Conservation (phyloP, 73 alveolate species). For the Symbiodinium pilosum region DNA sequence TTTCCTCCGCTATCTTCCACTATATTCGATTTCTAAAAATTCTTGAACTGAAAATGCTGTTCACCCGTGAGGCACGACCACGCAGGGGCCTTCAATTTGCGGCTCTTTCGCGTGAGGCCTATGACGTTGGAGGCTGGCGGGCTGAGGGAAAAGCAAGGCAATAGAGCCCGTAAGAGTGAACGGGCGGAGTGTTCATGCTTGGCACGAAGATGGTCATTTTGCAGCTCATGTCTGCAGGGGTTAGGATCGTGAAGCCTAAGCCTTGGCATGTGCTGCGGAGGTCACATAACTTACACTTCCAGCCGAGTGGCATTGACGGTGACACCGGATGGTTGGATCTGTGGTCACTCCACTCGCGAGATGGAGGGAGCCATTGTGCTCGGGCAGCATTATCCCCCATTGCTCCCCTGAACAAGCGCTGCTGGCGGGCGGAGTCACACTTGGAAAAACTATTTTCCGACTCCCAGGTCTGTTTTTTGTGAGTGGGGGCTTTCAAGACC, state of each 20-base stretch:
- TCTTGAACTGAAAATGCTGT: not conserved
- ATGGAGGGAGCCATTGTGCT: constrained; percentile 90
- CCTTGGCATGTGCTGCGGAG: not conserved
- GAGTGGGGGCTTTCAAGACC: too few relatives aligned
- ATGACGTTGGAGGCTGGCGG: constrained; percentile 53
- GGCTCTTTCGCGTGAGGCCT: constrained; percentile 93
- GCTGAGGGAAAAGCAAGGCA: too few relatives aligned
- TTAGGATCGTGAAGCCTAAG: not conserved
- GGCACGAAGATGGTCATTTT: too few relatives aligned
- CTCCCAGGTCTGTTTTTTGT: too few relatives aligned
- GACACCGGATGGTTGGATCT: constrained; percentile 92
- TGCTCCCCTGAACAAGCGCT: too few relatives aligned
- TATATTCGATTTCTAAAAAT: too few relatives aligned
- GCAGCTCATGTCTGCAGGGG: not conserved
- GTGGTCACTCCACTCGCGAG: constrained; percentile 95
- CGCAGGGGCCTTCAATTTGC: constrained; percentile 86
- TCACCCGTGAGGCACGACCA: constrained; percentile 58
- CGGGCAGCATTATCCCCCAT: not conserved
- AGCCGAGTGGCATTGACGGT: constrained; percentile 80
- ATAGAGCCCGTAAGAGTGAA: too few relatives aligned
- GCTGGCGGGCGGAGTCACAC: too few relatives aligned
- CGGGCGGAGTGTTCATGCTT: too few relatives aligned
- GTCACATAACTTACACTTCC: constrained; percentile 84
- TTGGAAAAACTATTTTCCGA: too few relatives aligned
- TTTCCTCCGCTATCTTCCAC: too few relatives aligned